phyloP scores from a whole-genome alignment of 75 land plant species.

The Adiantum capillusveneris region DNA sequence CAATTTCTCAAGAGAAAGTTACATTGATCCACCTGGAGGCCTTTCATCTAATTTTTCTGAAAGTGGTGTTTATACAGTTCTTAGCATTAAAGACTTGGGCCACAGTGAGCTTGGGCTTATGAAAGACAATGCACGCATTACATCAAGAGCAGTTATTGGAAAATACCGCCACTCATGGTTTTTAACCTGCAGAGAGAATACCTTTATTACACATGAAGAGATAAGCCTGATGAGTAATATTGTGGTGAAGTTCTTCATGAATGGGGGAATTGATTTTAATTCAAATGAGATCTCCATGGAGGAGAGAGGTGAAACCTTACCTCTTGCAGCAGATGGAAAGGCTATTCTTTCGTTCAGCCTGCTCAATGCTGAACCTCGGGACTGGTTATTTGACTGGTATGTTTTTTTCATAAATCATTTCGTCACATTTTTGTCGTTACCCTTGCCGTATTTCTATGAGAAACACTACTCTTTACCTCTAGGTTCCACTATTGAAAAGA shows the following conservation, averaged over 20 bases:
- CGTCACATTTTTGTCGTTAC: constrained; percentile 1
- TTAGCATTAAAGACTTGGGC: neutral
- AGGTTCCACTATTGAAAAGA: no score
- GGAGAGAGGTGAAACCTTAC: constrained; percentile 61
- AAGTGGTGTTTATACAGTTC: constrained; percentile 30
- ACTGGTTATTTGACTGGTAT: constrained; percentile 45
- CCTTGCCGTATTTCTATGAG: neutral
- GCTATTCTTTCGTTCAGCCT: constrained; percentile 83
- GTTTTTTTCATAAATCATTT: neutral
- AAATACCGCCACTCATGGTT: constrained; percentile 93
- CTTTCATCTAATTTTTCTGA: no score
- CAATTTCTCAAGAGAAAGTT: constrained; percentile 14
- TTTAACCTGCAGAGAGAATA: constrained; percentile 16
- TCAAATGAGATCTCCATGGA: constrained; percentile 2
- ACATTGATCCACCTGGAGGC: neutral
- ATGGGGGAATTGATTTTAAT: constrained; percentile 52
- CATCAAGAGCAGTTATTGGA: constrained; percentile 56
- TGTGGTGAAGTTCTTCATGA: constrained; percentile 50
- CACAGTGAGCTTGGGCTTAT: no score
- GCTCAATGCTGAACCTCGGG: constrained; percentile 70
- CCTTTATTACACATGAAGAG: constrained; percentile 21
- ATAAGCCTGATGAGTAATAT: constrained; percentile 32
- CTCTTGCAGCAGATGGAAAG: constrained; percentile 86
- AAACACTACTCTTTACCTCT: no score
- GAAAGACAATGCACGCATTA: no score